phyloP scores from a whole-genome alignment of 345 rosid species.

The Hevea brasiliensis region DNA sequence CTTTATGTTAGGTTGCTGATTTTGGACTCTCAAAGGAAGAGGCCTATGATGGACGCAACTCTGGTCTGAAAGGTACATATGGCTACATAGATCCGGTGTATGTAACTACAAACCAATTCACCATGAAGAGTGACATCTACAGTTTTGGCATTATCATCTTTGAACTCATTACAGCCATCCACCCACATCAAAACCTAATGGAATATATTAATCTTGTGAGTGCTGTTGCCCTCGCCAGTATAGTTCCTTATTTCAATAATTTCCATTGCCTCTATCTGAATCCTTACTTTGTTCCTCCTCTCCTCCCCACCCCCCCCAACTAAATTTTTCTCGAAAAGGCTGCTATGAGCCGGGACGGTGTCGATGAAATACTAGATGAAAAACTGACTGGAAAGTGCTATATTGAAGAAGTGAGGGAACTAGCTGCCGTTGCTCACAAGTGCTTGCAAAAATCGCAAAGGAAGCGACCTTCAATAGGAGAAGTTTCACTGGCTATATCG shows the following conservation, averaged over 20 bases:
- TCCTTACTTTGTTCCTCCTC: not conserved
- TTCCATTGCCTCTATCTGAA: not conserved
- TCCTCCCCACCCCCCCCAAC: no score
- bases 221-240: not conserved
- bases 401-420: slow-evolving; percentile 63
- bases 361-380: slow-evolving; percentile 79
- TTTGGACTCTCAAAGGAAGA: slow-evolving; percentile 94
- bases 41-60: slow-evolving; percentile 64
- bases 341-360: slow-evolving; percentile 77
- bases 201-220: slow-evolving; percentile 87
- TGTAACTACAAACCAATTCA: slow-evolving; percentile 76
- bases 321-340: slow-evolving; percentile 43
- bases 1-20: slow-evolving; percentile 72
- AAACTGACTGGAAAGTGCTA: slow-evolving; percentile 57
- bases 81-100: slow-evolving; percentile 90
- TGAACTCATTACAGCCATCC: slow-evolving; percentile 91
- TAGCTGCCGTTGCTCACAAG: slow-evolving; percentile 65
- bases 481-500: slow-evolving; percentile 71
- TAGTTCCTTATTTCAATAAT: not conserved
- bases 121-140: slow-evolving; percentile 82
- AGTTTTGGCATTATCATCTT: slow-evolving; percentile 90
- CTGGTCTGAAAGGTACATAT: slow-evolving; percentile 88
- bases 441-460: slow-evolving; percentile 73
- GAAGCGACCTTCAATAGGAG: slow-evolving; percentile 76
- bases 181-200: slow-evolving; percentile 91